phyloP scores from a whole-genome alignment of 139 green algal genomes.

The Closterium sp. region DNA sequence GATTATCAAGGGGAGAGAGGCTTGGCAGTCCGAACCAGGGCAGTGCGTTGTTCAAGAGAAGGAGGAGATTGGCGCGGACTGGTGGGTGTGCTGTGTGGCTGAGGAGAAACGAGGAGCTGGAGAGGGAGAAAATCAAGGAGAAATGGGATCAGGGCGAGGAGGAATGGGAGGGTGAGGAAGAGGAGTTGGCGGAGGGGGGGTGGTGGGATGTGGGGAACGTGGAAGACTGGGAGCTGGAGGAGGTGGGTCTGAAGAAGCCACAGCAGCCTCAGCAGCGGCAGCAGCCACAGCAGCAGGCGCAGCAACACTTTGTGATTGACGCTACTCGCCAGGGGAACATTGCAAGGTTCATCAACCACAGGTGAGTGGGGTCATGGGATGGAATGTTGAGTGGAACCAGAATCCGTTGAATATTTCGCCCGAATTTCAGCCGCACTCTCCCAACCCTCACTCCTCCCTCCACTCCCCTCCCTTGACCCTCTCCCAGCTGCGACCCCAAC shows the following conservation, averaged over 20 bases:
- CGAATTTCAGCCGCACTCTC: background rate
- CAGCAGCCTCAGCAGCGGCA: background rate
- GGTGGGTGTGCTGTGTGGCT: background rate
- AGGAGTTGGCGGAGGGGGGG: background rate
- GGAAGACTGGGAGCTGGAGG: background rate
- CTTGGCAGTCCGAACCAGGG: too few species aligned
- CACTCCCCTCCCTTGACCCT: background rate
- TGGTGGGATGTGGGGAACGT: background rate
- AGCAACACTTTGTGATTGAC: constrained; percentile 28
- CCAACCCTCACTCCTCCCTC: background rate
- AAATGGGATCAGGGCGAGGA: background rate
- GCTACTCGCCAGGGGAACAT: constrained; percentile 26
- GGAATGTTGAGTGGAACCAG: too few species aligned
- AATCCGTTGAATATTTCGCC: too few species aligned
- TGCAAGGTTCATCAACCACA: constrained; percentile 44
- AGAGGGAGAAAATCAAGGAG: too few species aligned
- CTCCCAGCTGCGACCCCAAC: background rate
- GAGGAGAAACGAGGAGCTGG: background rate
- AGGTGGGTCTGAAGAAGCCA: background rate
- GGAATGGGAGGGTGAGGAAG: background rate
- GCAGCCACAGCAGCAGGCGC: background rate
- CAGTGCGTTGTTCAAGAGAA: background rate
- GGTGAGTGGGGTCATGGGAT: background rate
- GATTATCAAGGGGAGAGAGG: background rate
- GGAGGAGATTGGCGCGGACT: background rate